phyloP scores from a whole-genome alignment of 371 early-diverging fungal genomes.

The Mortierella sp. region DNA sequence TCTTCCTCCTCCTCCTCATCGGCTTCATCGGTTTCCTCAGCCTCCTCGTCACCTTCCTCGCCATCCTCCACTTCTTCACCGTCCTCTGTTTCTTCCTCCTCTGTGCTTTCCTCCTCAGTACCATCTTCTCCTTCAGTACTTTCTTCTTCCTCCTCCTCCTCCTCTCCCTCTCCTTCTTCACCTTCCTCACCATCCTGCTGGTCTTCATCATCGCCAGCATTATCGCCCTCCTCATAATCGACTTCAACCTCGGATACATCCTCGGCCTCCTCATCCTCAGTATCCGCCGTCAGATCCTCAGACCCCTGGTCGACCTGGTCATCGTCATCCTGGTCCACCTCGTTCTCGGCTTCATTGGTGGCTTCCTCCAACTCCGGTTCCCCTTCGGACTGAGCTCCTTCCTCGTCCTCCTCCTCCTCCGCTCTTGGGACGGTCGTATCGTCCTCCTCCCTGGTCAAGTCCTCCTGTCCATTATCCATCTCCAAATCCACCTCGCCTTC shows the following conservation, averaged over 20 bases:
- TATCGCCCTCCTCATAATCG: conserved; percentile 31
- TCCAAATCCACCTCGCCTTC: not conserved
- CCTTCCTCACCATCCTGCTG: conserved; percentile 13
- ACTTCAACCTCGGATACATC: conserved; percentile 41
- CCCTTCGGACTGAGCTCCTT: conserved; percentile 11
- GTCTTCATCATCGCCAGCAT: conserved; percentile 7
- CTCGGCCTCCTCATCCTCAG: conserved; percentile 18
- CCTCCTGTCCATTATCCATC: not conserved
- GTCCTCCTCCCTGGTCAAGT: not conserved
- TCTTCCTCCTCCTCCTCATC: conserved; percentile 5
- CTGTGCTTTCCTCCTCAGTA: conserved; percentile 8
- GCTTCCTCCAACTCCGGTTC: not conserved
- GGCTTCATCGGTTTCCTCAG: conserved; percentile 8
- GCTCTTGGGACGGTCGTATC: conserved; percentile 1
- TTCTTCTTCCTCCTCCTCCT: conserved; percentile 11
- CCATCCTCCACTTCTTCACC: conserved; percentile 15
- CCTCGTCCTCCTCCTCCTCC: conserved; percentile 25
- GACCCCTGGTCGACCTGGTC: conserved; percentile 38
- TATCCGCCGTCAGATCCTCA: conserved; percentile 31
- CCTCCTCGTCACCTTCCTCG: conserved; percentile 9
- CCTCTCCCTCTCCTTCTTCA: conserved; percentile 13
- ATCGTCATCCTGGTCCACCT: not conserved
- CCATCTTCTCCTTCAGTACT: conserved; percentile 12
- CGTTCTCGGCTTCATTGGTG: not conserved
- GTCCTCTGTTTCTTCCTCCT: conserved; percentile 4